These are phyloP conservation scores for Mortierella sp. DNA, from an alignment of 371 early-diverging fungal genomes.

Conservation along the genomic window DNA sequence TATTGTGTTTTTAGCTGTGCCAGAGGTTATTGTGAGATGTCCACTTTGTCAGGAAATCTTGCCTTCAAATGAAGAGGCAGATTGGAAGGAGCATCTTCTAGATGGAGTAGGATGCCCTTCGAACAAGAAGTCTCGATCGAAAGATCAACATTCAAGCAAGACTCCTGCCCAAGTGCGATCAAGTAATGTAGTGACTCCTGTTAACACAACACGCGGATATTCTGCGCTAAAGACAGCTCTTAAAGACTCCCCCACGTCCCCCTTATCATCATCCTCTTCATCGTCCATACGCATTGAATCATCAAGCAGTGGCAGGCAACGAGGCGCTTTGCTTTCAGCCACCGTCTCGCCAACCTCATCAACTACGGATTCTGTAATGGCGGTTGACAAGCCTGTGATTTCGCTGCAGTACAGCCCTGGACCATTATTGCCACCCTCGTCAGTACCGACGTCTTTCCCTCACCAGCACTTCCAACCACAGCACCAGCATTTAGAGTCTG, in stretches of 20 bases:
- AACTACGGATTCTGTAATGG: constrained; percentile 3
- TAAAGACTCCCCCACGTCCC: constrained; percentile 25
- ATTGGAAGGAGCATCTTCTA: constrained; percentile 78
- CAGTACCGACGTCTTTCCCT: not conserved
- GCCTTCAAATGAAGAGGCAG: constrained; percentile 67
- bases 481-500: not conserved
- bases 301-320: not conserved
- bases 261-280: constrained; percentile 21
- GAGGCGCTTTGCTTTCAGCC: not conserved
- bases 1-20: constrained; percentile 10
- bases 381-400: not conserved
- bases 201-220: constrained; percentile 9
- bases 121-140: constrained; percentile 45
- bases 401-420: not conserved
- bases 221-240: not conserved
- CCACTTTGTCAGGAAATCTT: constrained; percentile 74
- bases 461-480: not conserved
- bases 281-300: constrained; percentile 14
- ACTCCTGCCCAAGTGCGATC: not conserved
- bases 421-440: not conserved
- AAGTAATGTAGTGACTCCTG: constrained; percentile 5
- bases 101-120: constrained; percentile 67
- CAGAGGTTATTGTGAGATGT: constrained; percentile 64
- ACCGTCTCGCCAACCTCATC: constrained; percentile 18
- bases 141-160: not conserved